Evolutionary conservation across 2,329 filamentous ascomycete genomes (phyloP), one percentile per base, ranked within the genome.

Genomic region (Fusarium gaditjirri): DNA sequence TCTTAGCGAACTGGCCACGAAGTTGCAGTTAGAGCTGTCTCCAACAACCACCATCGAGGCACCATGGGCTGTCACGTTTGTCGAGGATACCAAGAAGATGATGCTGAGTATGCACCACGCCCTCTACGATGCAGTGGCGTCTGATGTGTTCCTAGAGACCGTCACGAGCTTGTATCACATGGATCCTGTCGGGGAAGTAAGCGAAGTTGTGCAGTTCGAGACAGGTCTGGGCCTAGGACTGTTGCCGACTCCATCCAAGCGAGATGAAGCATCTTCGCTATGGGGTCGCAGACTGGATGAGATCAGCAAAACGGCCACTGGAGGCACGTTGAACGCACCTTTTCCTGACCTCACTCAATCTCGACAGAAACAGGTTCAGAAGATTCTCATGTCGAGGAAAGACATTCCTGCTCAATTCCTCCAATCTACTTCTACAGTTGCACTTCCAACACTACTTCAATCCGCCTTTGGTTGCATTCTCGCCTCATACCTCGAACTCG

Each of bases 21-120:
- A 23, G 12, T 2, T 71, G 2, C 68, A 71, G 47, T 12, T 21
- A 1, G 68, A 64, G 8, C n/a, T 71, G 1, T 43, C 68, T 0
- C 68, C 64, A 5, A 50, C 67, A 1, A 62, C 68, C 6, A 52
- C 56, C 3, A 27, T 13, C 0, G 29, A 56, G 2, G 43, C 68
- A 8, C 68, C 62, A 0, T 71, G 68, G 68, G 57, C 68, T 3
- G 25, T 71, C 2, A 64, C 62, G 1, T 68, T 71, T 3, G 17
- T 61, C 2, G n/a, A 55, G 6, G 21, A 13, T 7, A 56, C 38
- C 3, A 57, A 53, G 19, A 57, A 42, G 17, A 17, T 71, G 39
- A 71, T 71, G 62, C 47, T 71, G 4, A 71, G 68, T 7, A 71
- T 71, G 56, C 68, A 71, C 12, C 68, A 71, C 8, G 25, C 62